phyloP scores from a whole-genome alignment of 208 protist species.

The Crithidia fasciculata region DNA sequence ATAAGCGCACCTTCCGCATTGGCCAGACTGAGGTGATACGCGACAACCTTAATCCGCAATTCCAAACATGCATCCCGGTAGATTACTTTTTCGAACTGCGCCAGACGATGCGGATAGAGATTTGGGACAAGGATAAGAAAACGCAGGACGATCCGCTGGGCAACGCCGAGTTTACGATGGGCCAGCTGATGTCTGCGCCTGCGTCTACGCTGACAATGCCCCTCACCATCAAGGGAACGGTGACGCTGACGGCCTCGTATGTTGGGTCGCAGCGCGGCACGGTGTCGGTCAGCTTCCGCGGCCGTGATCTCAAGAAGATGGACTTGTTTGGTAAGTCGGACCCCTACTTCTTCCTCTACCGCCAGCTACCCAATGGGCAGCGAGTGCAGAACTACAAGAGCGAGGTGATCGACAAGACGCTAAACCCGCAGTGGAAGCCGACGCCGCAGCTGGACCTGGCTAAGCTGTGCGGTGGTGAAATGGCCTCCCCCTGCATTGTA shows the following conservation, averaged over 20 bases:
- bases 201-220: constrained; percentile 25
- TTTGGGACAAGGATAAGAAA: constrained; percentile 35
- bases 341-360: constrained; percentile 34
- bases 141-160: constrained; percentile 39
- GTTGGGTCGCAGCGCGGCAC: constrained; percentile 21
- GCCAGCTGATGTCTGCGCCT: constrained; percentile 24
- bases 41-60: constrained; percentile 47
- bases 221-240: constrained; percentile 25
- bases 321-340: constrained; percentile 45
- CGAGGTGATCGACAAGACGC: constrained; percentile 37
- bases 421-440: constrained; percentile 45
- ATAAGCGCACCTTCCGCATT: background rate
- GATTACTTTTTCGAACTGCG: constrained; percentile 50
- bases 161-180: constrained; percentile 28
- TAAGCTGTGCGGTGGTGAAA: constrained; percentile 40
- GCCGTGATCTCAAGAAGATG: constrained; percentile 46
- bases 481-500: constrained; percentile 13
- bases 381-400: constrained; percentile 26
- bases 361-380: constrained; percentile 27
- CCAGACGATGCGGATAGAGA: constrained; percentile 30
- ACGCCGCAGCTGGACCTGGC: constrained; percentile 33
- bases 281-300: constrained; percentile 22
- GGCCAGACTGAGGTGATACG: constrained; percentile 16
- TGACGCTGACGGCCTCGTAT: constrained; percentile 29
- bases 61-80: constrained; percentile 28